Base-by-base conservation (phyloP, 2,329 filamentous ascomycete species). In the Alternaria panax region DNA sequence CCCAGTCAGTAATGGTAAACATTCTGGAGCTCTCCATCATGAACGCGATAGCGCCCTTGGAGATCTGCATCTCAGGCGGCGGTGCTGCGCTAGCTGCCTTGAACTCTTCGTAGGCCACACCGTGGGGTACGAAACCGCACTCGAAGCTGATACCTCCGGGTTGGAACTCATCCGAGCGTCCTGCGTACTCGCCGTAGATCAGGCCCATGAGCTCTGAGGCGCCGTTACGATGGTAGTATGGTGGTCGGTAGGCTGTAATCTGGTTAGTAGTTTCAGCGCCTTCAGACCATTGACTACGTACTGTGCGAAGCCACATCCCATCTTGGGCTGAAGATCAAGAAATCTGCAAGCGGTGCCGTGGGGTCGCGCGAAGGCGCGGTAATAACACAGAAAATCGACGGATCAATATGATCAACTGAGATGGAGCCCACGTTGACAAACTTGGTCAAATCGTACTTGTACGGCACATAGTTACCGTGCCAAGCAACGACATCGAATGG, bases 401-500 rank as follows among this genome's bases (percentile, higher is more conserved):
- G 91, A 72, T 93, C 91, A 1, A 90, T 90, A 72, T 93, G 91
- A 75, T 93, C 91, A 71, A 87, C 92, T 7, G 87, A 90, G 65
- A 92, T 87, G 54, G 84, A 87, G 20, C 90, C 91, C 43, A 93
- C 88, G 42, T 87, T 87, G 79, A 89, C 90, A 83, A 92, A 93
- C 30, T 90, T 87, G 25, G 88, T 89, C 1, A 93, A 84, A 69
- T 93, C 91, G 80, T 93, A 93, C 79, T 93, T 93, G 84, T 88
- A 92, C 0, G 91, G 91, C 61, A 74, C 69, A 78, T 92, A 93
- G 63, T 87, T 90, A 43, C 91, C 91, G 72, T 93, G 90, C 90
- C 90, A 93, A 3, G 88, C 90, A 3, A 92, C 90, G 0, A 93
- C 86, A 68, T 93, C 90, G 69, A 92, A 93, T 0, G 91, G 90